These are phyloP conservation scores for Vitis rupestris DNA, from an alignment of 164 flowering plant genomes.

Conservation along the genomic window DNA sequence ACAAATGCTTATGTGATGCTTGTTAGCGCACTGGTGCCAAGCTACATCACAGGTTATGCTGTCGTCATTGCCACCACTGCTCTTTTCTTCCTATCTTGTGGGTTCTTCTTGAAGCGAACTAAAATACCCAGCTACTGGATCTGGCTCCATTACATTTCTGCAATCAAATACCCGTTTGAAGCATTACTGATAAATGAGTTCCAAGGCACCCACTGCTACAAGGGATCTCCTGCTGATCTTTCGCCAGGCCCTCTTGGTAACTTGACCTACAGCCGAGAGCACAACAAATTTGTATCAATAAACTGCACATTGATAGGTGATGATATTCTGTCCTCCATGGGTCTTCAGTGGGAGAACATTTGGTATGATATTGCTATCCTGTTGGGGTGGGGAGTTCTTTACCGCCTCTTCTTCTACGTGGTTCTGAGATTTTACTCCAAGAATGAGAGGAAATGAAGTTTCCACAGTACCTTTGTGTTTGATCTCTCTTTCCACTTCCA, in stretches of 20 bases:
- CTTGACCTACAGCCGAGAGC: constrained; percentile 31
- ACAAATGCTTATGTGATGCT: constrained; percentile 81
- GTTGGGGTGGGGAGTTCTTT: constrained; percentile 77
- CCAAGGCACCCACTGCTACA: constrained; percentile 42
- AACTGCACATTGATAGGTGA: constrained; percentile 55
- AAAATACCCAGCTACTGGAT: constrained; percentile 61
- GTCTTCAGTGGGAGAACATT: constrained; percentile 36
- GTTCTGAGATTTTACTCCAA: constrained; percentile 78
- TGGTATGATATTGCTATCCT: constrained; percentile 59
- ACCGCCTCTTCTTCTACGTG: constrained; percentile 65
- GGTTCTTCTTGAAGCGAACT: constrained; percentile 64
- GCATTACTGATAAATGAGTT: constrained; percentile 63
- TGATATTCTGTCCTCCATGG: constrained; percentile 61
- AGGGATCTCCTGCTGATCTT: constrained; percentile 39
- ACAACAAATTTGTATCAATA: not conserved
- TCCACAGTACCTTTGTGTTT: not conserved
- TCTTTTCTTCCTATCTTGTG: constrained; percentile 75
- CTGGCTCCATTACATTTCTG: constrained; percentile 81
- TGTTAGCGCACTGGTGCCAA: constrained; percentile 69
- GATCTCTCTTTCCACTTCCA: not conserved
- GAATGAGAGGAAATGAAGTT: constrained; percentile 64
- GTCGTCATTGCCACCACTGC: constrained; percentile 81
- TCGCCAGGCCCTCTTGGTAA: constrained; percentile 74
- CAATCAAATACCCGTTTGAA: constrained; percentile 81
- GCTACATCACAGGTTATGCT: constrained; percentile 74